phyloP scores from a whole-genome alignment of 306 rosid genomes.

The Cicer chorassanicum region DNA sequence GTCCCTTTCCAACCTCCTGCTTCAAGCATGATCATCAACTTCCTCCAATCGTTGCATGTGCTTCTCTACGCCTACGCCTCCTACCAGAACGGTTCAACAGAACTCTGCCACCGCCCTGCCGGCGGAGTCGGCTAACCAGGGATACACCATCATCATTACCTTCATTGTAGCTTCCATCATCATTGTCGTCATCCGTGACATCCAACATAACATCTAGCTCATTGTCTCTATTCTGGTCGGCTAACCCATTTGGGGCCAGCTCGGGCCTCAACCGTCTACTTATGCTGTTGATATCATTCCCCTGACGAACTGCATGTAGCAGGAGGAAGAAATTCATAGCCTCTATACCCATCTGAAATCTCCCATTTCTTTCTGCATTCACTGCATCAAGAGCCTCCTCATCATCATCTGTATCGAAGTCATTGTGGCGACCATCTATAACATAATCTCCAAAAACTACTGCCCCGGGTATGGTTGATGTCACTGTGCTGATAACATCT shows the following conservation, averaged over 20 bases:
- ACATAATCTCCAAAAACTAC: constrained; percentile 93
- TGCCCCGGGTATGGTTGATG: constrained; percentile 91
- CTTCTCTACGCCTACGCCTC: constrained; percentile 80
- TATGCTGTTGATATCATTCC: constrained; percentile 55
- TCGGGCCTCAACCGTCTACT: constrained; percentile 68
- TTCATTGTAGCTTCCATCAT: constrained; percentile 45
- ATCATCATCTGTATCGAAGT: constrained; percentile 67
- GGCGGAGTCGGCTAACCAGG: constrained; percentile 74
- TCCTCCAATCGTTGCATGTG: constrained; percentile 43
- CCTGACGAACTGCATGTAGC: constrained; percentile 80
- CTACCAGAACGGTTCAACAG: constrained; percentile 77
- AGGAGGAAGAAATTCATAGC: constrained; percentile 90
- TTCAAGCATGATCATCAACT: constrained; percentile 41
- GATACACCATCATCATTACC: constrained; percentile 62
- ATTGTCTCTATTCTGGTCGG: constrained; percentile 48
- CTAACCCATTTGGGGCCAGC: constrained; percentile 50
- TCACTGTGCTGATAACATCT: constrained; percentile 94
- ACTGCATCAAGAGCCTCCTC: constrained; percentile 59
- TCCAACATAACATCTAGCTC: constrained; percentile 59
- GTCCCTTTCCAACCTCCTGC: constrained; percentile 67
- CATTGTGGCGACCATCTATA: constrained; percentile 73
- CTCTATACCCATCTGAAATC: constrained; percentile 72
- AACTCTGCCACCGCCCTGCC: constrained; percentile 70
- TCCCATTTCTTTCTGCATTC: constrained; percentile 64
- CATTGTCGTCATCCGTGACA: constrained; percentile 62